phyloP scores from a whole-genome alignment of 768 basidiomycete species.

The Trametes cubensis region DNA sequence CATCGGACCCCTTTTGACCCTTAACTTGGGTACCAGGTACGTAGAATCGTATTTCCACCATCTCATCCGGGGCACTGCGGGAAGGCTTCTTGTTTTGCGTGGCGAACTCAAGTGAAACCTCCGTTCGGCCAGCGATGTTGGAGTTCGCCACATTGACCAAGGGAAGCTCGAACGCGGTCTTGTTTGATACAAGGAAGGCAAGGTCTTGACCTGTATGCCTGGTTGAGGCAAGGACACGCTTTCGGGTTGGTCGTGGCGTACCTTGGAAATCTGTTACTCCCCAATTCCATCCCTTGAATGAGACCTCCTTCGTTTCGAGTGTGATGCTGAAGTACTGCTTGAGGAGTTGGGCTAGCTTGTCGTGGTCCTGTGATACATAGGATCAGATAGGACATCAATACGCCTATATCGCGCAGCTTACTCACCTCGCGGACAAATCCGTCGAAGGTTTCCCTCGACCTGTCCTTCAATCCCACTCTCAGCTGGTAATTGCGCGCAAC shows the following conservation, averaged over 20 bases:
- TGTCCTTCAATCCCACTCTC: conserved; percentile 77
- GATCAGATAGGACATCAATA: background rate
- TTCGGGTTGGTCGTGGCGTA: conserved; percentile 36
- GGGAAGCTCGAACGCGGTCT: conserved; percentile 88
- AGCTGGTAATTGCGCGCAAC: conserved; percentile 94
- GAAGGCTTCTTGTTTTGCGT: conserved; percentile 50
- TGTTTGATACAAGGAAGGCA: conserved; percentile 86
- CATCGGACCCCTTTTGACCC: conserved; percentile 61
- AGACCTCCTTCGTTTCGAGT: conserved; percentile 82
- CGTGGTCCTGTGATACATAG: conserved; percentile 69
- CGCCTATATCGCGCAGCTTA: conserved; percentile 10
- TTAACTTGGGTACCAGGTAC: conserved; percentile 81
- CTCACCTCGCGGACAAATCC: conserved; percentile 89
- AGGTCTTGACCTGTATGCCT: conserved; percentile 75
- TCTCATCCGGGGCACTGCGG: conserved; percentile 66
- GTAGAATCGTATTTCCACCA: conserved; percentile 95
- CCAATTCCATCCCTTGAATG: conserved; percentile 99
- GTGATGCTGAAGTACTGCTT: conserved; percentile 88
- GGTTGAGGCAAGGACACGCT: conserved; percentile 4
- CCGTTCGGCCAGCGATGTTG: conserved; percentile 95
- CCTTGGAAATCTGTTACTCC: conserved; percentile 94
- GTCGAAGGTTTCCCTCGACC: conserved; percentile 84
- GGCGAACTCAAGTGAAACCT: conserved; percentile 97
- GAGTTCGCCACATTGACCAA: conserved; percentile 89
- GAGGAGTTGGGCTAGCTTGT: conserved; percentile 75